Conservation (phyloP, 441 rosid species). For the Bocquillonia castaneifolia region DNA sequence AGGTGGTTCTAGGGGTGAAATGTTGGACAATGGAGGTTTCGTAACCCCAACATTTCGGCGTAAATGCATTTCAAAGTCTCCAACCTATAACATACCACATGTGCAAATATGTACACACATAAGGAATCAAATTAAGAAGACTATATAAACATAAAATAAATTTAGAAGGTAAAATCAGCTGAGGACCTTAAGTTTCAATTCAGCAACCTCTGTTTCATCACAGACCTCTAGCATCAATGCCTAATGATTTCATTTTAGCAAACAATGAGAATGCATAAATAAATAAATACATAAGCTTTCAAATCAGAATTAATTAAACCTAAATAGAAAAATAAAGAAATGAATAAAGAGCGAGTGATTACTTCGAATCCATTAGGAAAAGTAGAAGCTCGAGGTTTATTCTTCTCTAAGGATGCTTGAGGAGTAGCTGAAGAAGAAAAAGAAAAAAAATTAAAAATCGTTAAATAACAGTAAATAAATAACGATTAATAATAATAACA, state of each 20-base stretch:
- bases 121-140: too few relatives aligned
- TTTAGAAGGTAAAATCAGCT: too few relatives aligned
- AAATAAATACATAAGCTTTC: too few relatives aligned
- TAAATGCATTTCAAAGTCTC: slow-evolving; percentile 87
- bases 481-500: neutral
- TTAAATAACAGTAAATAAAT: neutral
- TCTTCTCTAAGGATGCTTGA: slow-evolving; percentile 38
- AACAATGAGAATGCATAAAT: slow-evolving; percentile 11
- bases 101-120: too few relatives aligned
- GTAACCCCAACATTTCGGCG: slow-evolving; percentile 61
- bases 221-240: slow-evolving; percentile 79
- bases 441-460: slow-evolving; percentile 2
- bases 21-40: slow-evolving; percentile 40
- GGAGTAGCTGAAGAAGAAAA: slow-evolving; percentile 27
- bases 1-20: slow-evolving; percentile 61
- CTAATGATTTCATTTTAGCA: slow-evolving; percentile 40
- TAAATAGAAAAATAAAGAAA: too few relatives aligned
- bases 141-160: too few relatives aligned
- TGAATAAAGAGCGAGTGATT: too few relatives aligned
- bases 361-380: slow-evolving; percentile 90
- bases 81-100: slow-evolving; percentile 54
- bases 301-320: too few relatives aligned
- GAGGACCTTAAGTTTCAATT: slow-evolving; percentile 88
- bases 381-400: slow-evolving; percentile 29
- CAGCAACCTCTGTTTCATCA: slow-evolving; percentile 91